These are phyloP conservation scores for Rubus idaeus DNA, from an alignment of 306 rosid genomes.

Conservation along the genomic window DNA sequence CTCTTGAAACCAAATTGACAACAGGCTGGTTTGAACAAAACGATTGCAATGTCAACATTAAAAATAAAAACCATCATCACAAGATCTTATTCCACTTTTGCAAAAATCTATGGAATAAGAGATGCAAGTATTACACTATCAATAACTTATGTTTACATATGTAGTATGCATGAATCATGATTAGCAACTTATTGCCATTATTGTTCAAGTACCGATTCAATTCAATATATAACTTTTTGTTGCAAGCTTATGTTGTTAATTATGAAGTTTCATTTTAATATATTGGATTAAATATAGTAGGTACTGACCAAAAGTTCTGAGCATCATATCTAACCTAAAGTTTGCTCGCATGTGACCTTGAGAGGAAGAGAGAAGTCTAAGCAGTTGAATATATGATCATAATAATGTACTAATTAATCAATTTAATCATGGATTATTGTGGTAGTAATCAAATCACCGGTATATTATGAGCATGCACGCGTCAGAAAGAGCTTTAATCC, in stretches of 20 bases:
- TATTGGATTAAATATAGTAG: background rate
- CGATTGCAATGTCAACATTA: background rate
- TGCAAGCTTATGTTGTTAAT: constrained; percentile 15
- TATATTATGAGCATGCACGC: constrained; percentile 32
- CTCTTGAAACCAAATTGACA: background rate
- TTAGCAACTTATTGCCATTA: constrained; percentile 22
- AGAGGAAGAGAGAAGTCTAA: constrained; percentile 10
- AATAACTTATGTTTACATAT: background rate
- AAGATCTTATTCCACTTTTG: background rate
- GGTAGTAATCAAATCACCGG: constrained; percentile 12
- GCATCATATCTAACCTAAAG: constrained; percentile 23
- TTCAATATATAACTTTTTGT: constrained; percentile 7
- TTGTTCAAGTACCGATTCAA: background rate
- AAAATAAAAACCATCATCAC: background rate
- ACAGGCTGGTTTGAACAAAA: background rate
- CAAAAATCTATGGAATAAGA: background rate
- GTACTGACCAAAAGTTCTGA: constrained; percentile 10
- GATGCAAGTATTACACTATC: background rate
- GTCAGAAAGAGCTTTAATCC: constrained; percentile 25
- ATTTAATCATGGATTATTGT: constrained; percentile 10
- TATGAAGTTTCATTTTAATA: background rate
- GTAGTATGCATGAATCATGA: constrained; percentile 12
- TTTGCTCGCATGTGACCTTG: constrained; percentile 25
- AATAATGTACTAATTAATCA: constrained; percentile 21
- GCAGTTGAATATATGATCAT: constrained; percentile 28